Base-by-base conservation (phyloP, 1,139 yeast species). In the Lizanozyma gosingica region DNA sequence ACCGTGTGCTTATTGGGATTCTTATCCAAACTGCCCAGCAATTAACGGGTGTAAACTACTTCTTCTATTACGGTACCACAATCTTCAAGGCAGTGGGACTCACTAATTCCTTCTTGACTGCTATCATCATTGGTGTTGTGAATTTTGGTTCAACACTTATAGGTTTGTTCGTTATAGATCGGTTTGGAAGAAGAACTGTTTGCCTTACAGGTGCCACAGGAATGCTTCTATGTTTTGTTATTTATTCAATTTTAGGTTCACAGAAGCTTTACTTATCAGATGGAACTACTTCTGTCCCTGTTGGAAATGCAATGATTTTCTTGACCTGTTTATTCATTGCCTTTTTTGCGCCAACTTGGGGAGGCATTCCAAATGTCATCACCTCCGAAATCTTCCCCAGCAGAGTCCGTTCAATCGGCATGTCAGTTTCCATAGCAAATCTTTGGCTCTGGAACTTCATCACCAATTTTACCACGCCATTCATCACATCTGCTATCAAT, bases 351-450 rank as follows among this genome's bases (percentile, higher is more conserved):
- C 79, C 85, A 2, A 92, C 94, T 45, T 87, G 83, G 63, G 95
- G 95, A 37, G 94, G 94, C 14, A 94, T 86, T 39, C 94, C 95
- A 6, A 86, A 85, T 66, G 83, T 94, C 2, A 84, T 85, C 56
- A 81, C 94, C 29, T 94, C 95, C 14, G 94, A 86, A 60, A 85
- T 84, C 47, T 86, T 85, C 69, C 90, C 94, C 42, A 69, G 86
- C 49, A 83, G 84, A 53, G 80, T 85, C 46, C 79, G 95, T 63
- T 94, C 87, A 53, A 64, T 85, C 40, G 94, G 95, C 43, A 84
- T 88, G 82, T 80, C 92, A 3, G 69, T 80, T 50, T 95, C 94
- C 15, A 83, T 92, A 27, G 84, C 90, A 17, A 81, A 88, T 15
- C 72, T 87, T 58, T 86, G 95, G 94, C 83, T 83, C 56, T 84